Base-by-base conservation (phyloP, 2,329 filamentous ascomycete species). In the Moelleriella libera region DNA sequence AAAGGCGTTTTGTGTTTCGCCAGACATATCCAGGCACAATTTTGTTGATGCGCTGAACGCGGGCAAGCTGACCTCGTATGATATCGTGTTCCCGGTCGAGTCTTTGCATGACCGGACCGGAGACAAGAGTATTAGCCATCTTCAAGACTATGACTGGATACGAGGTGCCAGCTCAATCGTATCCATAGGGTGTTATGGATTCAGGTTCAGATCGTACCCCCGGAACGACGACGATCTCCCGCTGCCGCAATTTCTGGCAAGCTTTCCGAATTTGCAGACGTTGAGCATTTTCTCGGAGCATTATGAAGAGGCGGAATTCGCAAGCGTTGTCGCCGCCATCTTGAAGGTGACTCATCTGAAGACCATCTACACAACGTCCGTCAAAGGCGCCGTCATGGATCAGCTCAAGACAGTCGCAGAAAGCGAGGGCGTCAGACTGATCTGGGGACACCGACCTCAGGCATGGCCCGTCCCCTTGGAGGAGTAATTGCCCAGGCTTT, bases 191-290 rank as follows among this genome's bases (percentile, higher is more conserved):
- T 43, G 68, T 30, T 63, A 58, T 41, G 49, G 60, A 31, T 67
- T 68, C 44, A 53, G 56, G 32, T 67, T 68, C 50, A 54, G 52
- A 43, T 45, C 50, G 4, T 56, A 57, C n/a, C 58, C 61, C 4
- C 51, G 47, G 21, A 55, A 53, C 12, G 55, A 62, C 8, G 50
- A 57, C 0, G 58, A 65, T 8, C 42, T 61, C 12, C 60, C 62
- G 1, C 50, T 68, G 11, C 59, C 60, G 2, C 50, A 49, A 4
- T 67, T 68, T 49, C 55, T 68, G 8, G 59, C 57, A 5, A 63
- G 50, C 39, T 64, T 68, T 42, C 64, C 64, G 1, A 60, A 60
- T 30, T 57, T 68, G 6, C 60, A 67, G 48, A 56, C 55, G 7
- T 51, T 67, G 29, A 62, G 64, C 51, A 56, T 67, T n/a, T 55